Percentiles rank a stretch among this genome's conserved stretches.
phyloP scores from a whole-genome alignment of 805 yeast genomes.

The Lipomyces mesembrius region DNA sequence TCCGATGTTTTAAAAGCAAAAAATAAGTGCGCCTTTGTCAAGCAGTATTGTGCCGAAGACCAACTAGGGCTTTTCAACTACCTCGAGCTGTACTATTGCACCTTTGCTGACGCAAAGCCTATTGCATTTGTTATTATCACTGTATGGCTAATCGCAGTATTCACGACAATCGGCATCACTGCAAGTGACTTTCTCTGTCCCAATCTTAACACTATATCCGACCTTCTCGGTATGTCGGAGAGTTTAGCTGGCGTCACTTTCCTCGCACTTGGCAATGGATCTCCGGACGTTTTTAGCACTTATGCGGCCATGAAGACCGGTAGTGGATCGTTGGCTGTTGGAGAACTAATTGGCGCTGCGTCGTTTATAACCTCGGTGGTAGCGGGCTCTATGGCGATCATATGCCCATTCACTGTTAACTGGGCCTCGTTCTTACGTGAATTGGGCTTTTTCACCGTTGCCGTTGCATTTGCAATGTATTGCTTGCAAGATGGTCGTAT shows the following conservation, averaged over 20 bases:
- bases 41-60: constrained; percentile 30
- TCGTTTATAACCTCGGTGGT: constrained; percentile 80
- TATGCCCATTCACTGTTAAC: constrained; percentile 65
- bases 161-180: constrained; percentile 70
- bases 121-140: constrained; percentile 34
- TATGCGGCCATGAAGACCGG: constrained; percentile 76
- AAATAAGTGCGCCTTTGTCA: constrained; percentile 38
- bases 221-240: constrained; percentile 66
- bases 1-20: constrained; percentile 22
- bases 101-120: constrained; percentile 13
- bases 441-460: constrained; percentile 56
- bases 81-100: constrained; percentile 38
- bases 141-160: constrained; percentile 51
- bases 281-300: constrained; percentile 87
- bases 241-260: constrained; percentile 78
- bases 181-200: constrained; percentile 87
- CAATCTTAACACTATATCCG: constrained; percentile 69
- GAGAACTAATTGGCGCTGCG: constrained; percentile 91
- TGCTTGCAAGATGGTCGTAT: constrained; percentile 60
- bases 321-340: constrained; percentile 79
- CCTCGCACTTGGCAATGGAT: constrained; percentile 88
- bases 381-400: constrained; percentile 74
- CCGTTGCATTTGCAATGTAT: constrained; percentile 53
- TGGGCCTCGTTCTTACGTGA: constrained; percentile 61
- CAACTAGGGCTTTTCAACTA: constrained; percentile 34